phyloP scores from a whole-genome alignment of 208 protist genomes.

The Angomonas deanei region DNA sequence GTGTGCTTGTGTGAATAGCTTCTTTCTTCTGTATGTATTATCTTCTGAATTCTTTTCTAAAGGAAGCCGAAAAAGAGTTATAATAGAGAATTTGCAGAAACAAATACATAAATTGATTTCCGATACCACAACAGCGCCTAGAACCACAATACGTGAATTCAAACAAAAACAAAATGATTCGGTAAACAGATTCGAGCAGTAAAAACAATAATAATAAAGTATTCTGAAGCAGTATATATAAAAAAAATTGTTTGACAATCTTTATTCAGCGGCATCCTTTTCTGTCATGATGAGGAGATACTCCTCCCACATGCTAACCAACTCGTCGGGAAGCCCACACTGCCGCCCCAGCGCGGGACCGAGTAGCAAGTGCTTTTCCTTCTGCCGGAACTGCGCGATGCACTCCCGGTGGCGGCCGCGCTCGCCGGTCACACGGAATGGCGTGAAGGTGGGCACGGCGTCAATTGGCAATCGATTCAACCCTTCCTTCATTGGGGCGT shows the following conservation, averaged over 20 bases:
- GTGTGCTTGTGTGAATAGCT: neutral
- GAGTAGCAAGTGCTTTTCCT: slow-evolving; percentile 1
- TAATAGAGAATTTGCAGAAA: too few relatives aligned
- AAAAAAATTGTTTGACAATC: neutral
- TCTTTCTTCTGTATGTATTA: neutral
- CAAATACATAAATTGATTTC: too few relatives aligned
- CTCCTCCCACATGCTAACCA: slow-evolving; percentile 25
- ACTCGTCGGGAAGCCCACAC: slow-evolving; percentile 23
- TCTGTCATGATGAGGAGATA: neutral
- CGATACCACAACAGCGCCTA: too few relatives aligned
- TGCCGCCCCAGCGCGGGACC: slow-evolving; percentile 23
- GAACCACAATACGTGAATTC: too few relatives aligned
- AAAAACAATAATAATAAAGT: neutral
- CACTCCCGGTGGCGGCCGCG: slow-evolving; percentile 6
- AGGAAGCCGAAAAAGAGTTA: too few relatives aligned
- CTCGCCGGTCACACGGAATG: slow-evolving; percentile 23
- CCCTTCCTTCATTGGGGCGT: neutral
- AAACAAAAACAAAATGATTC: too few relatives aligned
- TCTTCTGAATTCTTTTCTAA: too few relatives aligned
- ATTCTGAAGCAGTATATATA: neutral
- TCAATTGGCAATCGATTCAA: slow-evolving; percentile 13
- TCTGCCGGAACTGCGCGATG: slow-evolving; percentile 13
- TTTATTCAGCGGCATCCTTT: neutral
- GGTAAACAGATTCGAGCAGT: neutral
- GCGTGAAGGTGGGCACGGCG: slow-evolving; percentile 32